A percentile compares a stretch with the other conserved stretches of the same genome.
Conservation (phyloP, 2,329 filamentous ascomycete species). For the Cadophora sp. region DNA sequence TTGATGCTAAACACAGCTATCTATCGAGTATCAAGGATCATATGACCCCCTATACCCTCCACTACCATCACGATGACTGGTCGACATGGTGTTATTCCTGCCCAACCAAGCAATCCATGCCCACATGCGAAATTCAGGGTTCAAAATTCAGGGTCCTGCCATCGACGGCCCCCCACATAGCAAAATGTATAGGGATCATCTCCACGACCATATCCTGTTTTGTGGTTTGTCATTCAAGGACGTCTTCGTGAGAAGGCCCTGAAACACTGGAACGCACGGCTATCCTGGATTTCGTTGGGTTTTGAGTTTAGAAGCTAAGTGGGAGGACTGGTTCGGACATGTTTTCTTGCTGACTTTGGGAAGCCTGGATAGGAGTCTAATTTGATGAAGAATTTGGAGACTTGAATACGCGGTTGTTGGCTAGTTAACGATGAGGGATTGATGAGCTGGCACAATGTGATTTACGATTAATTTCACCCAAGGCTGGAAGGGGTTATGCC, state of each 20-base stretch:
- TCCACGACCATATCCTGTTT: background rate
- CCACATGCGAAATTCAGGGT: background rate
- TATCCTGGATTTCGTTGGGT: background rate
- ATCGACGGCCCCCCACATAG: background rate
- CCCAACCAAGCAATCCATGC: background rate
- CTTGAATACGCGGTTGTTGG: background rate
- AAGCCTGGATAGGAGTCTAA: background rate
- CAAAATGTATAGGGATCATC: background rate
- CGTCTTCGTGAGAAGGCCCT: background rate
- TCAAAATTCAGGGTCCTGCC: background rate
- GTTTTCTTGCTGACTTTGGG: background rate
- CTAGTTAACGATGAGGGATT: too few species aligned
- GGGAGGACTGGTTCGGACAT: background rate
- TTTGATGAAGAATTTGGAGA: background rate
- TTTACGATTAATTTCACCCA: too few species aligned
- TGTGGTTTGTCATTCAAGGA: background rate
- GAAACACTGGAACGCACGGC: background rate
- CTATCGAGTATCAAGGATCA: too few species aligned
- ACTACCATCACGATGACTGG: background rate
- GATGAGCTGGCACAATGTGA: too few species aligned
- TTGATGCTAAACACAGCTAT: too few species aligned
- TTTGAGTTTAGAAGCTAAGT: background rate
- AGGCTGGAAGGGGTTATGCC: too few species aligned
- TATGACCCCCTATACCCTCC: background rate
- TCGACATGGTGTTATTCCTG: background rate